Conservation (phyloP, 2,329 filamentous ascomycete species). For the Catunica adiposa region DNA sequence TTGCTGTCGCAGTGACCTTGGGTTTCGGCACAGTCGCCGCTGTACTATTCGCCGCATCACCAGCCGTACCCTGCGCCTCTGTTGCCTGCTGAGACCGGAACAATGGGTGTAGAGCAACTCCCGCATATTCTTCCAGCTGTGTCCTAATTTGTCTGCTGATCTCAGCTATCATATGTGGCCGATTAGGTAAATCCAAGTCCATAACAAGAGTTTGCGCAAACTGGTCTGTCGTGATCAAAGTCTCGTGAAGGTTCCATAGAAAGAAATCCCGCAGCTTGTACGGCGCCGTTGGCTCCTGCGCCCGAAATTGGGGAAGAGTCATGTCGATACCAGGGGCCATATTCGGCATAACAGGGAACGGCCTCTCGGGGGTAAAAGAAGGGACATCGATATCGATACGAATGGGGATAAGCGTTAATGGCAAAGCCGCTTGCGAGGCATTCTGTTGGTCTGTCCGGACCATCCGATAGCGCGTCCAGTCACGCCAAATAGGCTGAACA, state of each 20-base stretch:
- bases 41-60: conserved; percentile 15
- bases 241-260: conserved; percentile 93
- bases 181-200: conserved; percentile 77
- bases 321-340: conserved; percentile 40
- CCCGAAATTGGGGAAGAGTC: conserved; percentile 59
- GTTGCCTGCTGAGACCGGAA: conserved; percentile 46
- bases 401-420: conserved; percentile 83
- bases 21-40: conserved; percentile 18
- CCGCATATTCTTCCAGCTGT: conserved; percentile 89
- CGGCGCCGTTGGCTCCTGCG: conserved; percentile 62
- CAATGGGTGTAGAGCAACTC: conserved; percentile 79
- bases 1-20: conserved; percentile 54
- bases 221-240: conserved; percentile 81
- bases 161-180: conserved; percentile 50
- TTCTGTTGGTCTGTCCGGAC: conserved; percentile 43
- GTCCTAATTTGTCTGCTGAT: conserved; percentile 91
- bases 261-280: conserved; percentile 92
- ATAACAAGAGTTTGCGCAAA: conserved; percentile 85
- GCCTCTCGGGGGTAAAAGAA: conserved; percentile 50
- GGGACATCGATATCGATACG: conserved; percentile 90
- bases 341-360: conserved; percentile 44
- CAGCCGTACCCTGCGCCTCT: conserved; percentile 18
- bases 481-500: conserved; percentile 79
- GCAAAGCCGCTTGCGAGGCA: conserved; percentile 54
- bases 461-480: conserved; percentile 69